These are phyloP conservation scores for Trichoderma oligosporum DNA, from an alignment of 2,329 filamentous ascomycete genomes.

Conservation along the genomic window DNA sequence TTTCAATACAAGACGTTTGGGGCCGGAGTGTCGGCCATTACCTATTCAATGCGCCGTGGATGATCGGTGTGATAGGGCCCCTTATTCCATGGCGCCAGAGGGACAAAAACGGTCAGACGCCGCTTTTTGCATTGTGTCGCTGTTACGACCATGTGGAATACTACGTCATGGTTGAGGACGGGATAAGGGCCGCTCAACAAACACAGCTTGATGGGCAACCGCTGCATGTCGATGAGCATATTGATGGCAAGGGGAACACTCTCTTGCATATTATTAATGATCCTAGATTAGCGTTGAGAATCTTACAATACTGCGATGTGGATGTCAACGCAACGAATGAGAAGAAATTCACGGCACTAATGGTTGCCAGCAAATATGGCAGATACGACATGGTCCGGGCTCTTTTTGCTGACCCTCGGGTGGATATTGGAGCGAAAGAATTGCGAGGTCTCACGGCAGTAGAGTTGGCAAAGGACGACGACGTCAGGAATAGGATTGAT, in stretches of 20 bases:
- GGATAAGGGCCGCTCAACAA: constrained; percentile 67
- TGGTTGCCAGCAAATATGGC: constrained; percentile 98
- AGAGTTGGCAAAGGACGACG: constrained; percentile 95
- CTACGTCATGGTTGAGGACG: constrained; percentile 78
- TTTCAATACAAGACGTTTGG: constrained; percentile 73
- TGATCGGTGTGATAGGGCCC: constrained; percentile 73
- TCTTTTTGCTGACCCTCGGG: constrained; percentile 80
- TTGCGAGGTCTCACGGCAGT: constrained; percentile 86
- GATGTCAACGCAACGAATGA: constrained; percentile 95
- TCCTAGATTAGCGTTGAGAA: constrained; percentile 66
- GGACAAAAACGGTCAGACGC: constrained; percentile 97
- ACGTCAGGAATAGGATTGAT: constrained; percentile 93
- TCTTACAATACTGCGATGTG: constrained; percentile 83
- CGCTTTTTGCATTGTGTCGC: constrained; percentile 87
- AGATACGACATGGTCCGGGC: constrained; percentile 87
- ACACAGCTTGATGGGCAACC: constrained; percentile 73
- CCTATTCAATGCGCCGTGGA: constrained; percentile 80
- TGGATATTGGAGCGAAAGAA: constrained; percentile 81
- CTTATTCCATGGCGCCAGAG: constrained; percentile 83
- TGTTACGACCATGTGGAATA: constrained; percentile 94
- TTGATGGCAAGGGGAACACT: constrained; percentile 90
- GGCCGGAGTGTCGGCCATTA: constrained; percentile 94
- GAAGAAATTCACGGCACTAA: constrained; percentile 88
- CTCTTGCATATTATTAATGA: constrained; percentile 95
- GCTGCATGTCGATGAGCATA: constrained; percentile 88